Evolutionary conservation across 129 eudicot genomes (phyloP).

Genomic region (Chrysanthemum lavandulifolium): DNA sequence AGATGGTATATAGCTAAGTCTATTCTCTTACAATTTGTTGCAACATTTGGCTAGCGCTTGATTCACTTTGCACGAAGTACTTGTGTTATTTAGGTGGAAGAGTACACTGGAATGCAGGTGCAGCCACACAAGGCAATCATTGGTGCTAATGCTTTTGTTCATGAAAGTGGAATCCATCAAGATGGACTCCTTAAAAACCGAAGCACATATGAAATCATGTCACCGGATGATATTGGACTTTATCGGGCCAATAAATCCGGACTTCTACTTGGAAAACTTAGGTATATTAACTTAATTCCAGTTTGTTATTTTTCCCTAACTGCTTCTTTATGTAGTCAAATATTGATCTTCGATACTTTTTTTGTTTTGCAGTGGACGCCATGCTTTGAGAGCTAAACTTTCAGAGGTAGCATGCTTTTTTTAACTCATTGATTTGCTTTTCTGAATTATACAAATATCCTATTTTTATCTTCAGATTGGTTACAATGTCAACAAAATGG

Average conservation of each 20-base stretch:
- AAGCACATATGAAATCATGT: slow-evolving; percentile 57
- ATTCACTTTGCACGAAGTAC: neutral
- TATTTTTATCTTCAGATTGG: slow-evolving; percentile 47
- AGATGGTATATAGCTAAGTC: slow-evolving; percentile 51
- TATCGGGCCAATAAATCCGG: slow-evolving; percentile 60
- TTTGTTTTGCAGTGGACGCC: slow-evolving; percentile 65
- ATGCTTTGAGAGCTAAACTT: slow-evolving; percentile 68
- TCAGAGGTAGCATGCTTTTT: slow-evolving; percentile 42
- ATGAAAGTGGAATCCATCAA: slow-evolving; percentile 95
- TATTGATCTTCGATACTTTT: neutral
- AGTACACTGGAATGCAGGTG: slow-evolving; percentile 62
- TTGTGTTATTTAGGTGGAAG: slow-evolving; percentile 54
- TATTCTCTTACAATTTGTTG: too few relatives aligned
- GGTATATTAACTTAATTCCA: slow-evolving; percentile 33
- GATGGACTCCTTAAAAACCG: slow-evolving; percentile 42
- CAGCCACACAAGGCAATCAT: slow-evolving; percentile 91
- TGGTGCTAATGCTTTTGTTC: slow-evolving; percentile 90
- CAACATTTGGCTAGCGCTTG: too few relatives aligned
- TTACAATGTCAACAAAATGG: slow-evolving; percentile 51
- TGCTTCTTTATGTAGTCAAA: neutral
- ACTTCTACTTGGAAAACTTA: slow-evolving; percentile 81
- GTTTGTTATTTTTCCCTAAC: neutral
- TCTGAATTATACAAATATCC: too few relatives aligned
- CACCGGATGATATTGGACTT: slow-evolving; percentile 14
- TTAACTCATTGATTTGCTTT: neutral